Conservation (phyloP, 2,329 filamentous ascomycete genomes). For the Metarhizium brunneum region DNA sequence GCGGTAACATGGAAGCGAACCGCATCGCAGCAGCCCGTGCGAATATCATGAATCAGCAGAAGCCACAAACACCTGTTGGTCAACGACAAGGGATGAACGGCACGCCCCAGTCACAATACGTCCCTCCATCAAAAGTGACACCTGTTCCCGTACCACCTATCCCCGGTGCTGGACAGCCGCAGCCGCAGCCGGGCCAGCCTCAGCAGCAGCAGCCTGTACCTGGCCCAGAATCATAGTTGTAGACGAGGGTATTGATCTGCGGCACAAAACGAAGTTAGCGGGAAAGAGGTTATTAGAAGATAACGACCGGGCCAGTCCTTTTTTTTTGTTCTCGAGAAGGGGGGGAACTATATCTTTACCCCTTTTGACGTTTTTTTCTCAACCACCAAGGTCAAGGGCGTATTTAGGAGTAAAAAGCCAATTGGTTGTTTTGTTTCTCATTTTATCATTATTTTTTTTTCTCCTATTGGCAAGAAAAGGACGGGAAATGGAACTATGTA, state of each 20-base stretch:
- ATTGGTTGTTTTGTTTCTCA: neutral
- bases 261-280: neutral
- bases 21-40: conserved; percentile 25
- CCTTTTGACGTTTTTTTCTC: neutral
- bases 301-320: neutral
- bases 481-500: neutral
- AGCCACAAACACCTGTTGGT: conserved; percentile 26
- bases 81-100: conserved; percentile 24
- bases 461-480: neutral
- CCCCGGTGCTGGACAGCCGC: conserved; percentile 26
- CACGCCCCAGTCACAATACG: conserved; percentile 20
- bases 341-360: neutral
- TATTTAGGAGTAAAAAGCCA: conserved; percentile 2
- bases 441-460: no score
- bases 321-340: neutral
- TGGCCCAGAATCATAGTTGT: conserved; percentile 1
- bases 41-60: conserved; percentile 24
- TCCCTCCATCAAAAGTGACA: conserved; percentile 32
- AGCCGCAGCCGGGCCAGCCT: neutral
- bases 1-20: conserved; percentile 18
- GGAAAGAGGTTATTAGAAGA: neutral
- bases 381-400: neutral
- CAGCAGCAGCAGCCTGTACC: conserved; percentile 2
- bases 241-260: neutral
- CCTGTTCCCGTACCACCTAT: conserved; percentile 34